Base-by-base conservation (phyloP, 75 land plant species). In the Pinus taeda region DNA sequence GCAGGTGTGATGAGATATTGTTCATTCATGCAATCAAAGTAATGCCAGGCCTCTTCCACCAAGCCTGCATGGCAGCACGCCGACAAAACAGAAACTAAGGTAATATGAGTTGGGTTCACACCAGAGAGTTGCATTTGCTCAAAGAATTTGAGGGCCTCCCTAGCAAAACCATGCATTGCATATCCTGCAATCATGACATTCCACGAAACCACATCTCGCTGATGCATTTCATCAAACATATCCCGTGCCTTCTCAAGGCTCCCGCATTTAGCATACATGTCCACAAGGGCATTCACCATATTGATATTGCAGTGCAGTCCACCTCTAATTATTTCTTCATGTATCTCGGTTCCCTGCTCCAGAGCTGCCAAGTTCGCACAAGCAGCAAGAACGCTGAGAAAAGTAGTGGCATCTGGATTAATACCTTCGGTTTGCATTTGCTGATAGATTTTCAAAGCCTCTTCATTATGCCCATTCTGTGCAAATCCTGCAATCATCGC, bases 41-140 rank as follows among this genome's bases (percentile, higher is more conserved):
- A 77, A 22, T 24, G 17, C 4, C 70, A 73, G 11, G 77, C 85
- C 29, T 77, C 79, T 42, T 82, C 80, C 26, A 82, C 83, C 6
- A 85, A 80, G 18, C 90, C 90, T 17, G 79, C 84, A 85, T 88
- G 90, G 60, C 84, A 79, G 61, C 90, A 88, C 55, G 87, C 87
- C 82, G 79, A 83, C 53, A 83, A 45, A 58, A 7, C 83, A 75
- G 45, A 80, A 85, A 81, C 57, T 39, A 87, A 87, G 65, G 85
- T 83, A 39, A 87, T 36, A 49, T 33, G 79, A 73, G 83, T 85
- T 30, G 88, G 88, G 56, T 79, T 79, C 6, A 77, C 18, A 36
- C 88, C 88, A 59, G 39, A 59, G 14, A 14, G 33, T 57, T 81
- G 75, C 86, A 87, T 84, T 33, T 81, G 3, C 13, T 81, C 57